Evolutionary conservation across 2,329 filamentous ascomycete species (phyloP).

Genomic region (Alternaria infectoria): DNA sequence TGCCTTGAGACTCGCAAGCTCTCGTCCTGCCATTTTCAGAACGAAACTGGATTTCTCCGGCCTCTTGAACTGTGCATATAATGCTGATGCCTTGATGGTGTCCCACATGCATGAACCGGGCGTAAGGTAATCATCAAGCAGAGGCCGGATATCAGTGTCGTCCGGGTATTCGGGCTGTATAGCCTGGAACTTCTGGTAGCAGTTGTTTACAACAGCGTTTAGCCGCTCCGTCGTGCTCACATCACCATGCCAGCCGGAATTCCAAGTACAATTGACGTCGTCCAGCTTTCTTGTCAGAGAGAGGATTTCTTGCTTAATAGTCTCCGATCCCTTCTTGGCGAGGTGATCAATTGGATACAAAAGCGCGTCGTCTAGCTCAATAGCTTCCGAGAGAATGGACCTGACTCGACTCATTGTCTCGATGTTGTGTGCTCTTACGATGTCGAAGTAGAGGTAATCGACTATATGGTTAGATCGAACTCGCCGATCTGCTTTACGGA

Average conservation of each 20-base stretch:
- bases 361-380: conserved; percentile 29
- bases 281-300: background rate
- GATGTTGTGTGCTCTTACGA: conserved; percentile 54
- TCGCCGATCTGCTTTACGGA: conserved; percentile 25
- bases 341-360: conserved; percentile 14
- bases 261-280: conserved; percentile 15
- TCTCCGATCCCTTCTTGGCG: background rate
- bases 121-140: conserved; percentile 20
- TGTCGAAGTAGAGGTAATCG: conserved; percentile 66
- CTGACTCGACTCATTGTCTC: conserved; percentile 38
- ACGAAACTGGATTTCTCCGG: conserved; percentile 37
- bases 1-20: conserved; percentile 50
- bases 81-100: conserved; percentile 53
- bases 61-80: conserved; percentile 39
- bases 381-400: conserved; percentile 25
- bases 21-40: conserved; percentile 49
- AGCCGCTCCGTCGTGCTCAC: conserved; percentile 7
- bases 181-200: conserved; percentile 25
- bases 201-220: conserved; percentile 22
- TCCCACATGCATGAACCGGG: conserved; percentile 48
- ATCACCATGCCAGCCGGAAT: background rate
- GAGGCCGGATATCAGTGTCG: conserved; percentile 16
- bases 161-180: conserved; percentile 22
- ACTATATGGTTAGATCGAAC: conserved; percentile 59
- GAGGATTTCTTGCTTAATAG: conserved; percentile 19